Evolutionary conservation across 2,329 filamentous ascomycete species (phyloP).

Genomic region (Penicillium sp.): DNA sequence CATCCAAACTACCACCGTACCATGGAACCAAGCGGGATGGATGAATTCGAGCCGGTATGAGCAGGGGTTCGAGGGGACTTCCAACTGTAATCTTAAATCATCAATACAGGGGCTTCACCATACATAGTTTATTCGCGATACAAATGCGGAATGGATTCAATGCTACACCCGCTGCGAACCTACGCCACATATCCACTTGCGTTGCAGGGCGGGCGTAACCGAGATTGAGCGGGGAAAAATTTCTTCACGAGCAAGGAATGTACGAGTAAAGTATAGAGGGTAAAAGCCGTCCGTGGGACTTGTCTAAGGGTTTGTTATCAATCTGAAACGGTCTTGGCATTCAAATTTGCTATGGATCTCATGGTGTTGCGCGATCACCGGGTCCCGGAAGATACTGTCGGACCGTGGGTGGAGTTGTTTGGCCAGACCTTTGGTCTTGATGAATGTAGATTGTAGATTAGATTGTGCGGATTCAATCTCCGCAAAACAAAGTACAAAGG

Average conservation of each 20-base stretch:
- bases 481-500: constrained; percentile 2
- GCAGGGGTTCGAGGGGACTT: not conserved
- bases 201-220: constrained; percentile 9
- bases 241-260: not conserved
- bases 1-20: constrained; percentile 11
- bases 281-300: not conserved
- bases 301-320: constrained; percentile 10
- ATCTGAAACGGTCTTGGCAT: constrained; percentile 16
- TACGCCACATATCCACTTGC: not conserved
- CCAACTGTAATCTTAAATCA: constrained; percentile 7
- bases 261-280: not conserved
- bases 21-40: constrained; percentile 9
- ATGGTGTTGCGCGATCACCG: constrained; percentile 10
- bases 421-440: not conserved
- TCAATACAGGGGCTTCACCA: not conserved
- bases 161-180: constrained; percentile 6
- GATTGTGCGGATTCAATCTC: not conserved
- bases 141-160: not conserved
- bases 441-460: not conserved
- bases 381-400: constrained; percentile 8
- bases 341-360: not conserved
- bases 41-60: not conserved
- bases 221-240: constrained; percentile 5
- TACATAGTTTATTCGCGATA: not conserved
- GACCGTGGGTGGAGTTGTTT: not conserved